Evolutionary conservation across 169 alveolate species (phyloP).

Genomic region (Eimeria sp.): DNA sequence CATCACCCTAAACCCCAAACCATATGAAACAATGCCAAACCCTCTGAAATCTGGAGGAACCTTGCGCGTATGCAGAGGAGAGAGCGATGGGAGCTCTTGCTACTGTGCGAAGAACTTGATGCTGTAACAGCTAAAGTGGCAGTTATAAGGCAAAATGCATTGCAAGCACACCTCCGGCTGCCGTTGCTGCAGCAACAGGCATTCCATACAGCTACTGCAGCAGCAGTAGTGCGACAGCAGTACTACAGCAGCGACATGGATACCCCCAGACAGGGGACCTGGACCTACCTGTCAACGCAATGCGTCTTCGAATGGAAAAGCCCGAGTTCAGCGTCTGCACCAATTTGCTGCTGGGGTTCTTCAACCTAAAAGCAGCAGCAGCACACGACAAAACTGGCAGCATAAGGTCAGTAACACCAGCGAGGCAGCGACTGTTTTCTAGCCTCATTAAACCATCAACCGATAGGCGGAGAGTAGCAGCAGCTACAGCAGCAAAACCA

Average conservation of each 20-base stretch:
- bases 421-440: too few relatives aligned
- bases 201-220: neutral
- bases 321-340: constrained; percentile 88
- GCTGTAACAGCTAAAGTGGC: neutral
- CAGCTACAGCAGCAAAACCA: too few relatives aligned
- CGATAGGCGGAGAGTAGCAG: too few relatives aligned
- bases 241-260: neutral
- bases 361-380: constrained; percentile 90
- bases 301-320: constrained; percentile 92
- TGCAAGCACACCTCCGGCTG: neutral
- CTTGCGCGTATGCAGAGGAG: too few relatives aligned
- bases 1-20: too few relatives aligned
- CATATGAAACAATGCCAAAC: too few relatives aligned
- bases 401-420: too few relatives aligned
- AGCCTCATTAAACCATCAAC: too few relatives aligned
- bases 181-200: constrained; percentile 21
- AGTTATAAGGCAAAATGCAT: neutral
- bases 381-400: too few relatives aligned
- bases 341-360: constrained; percentile 95
- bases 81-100: too few relatives aligned
- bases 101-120: too few relatives aligned
- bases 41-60: too few relatives aligned
- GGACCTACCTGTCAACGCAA: constrained; percentile 95
- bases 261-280: neutral
- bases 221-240: neutral